Evolutionary conservation across 345 rosid genomes (phyloP).

Genomic region (Rhodomyrtus tomentosa): DNA sequence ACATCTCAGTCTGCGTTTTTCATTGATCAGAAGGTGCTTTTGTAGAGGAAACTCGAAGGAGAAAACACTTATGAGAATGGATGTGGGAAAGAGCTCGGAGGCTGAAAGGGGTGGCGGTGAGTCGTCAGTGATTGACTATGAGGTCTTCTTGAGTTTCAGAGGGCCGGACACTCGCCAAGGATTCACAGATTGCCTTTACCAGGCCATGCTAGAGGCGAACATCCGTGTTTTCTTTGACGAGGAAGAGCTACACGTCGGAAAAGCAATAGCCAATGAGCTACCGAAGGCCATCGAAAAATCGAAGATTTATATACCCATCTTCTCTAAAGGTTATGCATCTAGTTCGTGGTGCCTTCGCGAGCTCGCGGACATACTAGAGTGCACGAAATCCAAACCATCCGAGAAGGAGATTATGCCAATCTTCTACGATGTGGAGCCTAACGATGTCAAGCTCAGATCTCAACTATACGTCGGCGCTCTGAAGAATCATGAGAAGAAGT

Average conservation of each 20-base stretch:
- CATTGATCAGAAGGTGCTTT: background rate
- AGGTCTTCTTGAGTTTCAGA: background rate
- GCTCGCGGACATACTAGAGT: background rate
- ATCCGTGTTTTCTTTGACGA: background rate
- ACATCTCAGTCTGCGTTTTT: no score
- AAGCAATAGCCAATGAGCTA: background rate
- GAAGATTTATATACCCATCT: background rate
- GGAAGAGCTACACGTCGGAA: background rate
- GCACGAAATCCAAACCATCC: background rate
- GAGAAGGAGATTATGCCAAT: background rate
- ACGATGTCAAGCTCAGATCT: background rate
- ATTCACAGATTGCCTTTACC: background rate
- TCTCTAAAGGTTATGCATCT: background rate
- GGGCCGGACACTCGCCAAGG: background rate
- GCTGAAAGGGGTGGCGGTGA: accelerated
- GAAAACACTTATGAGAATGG: background rate
- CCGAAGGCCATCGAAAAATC: background rate
- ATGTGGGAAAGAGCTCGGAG: background rate
- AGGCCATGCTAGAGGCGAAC: background rate
- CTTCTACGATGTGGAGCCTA: accelerated
- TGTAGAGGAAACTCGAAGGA: background rate
- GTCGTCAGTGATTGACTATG: accelerated
- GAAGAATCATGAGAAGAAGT: background rate
- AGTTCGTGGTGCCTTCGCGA: background rate
- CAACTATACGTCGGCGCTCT: accelerated